Evolutionary conservation across 371 early-diverging fungal species (phyloP).

Genomic region (Syncephalastrum monosporum): DNA sequence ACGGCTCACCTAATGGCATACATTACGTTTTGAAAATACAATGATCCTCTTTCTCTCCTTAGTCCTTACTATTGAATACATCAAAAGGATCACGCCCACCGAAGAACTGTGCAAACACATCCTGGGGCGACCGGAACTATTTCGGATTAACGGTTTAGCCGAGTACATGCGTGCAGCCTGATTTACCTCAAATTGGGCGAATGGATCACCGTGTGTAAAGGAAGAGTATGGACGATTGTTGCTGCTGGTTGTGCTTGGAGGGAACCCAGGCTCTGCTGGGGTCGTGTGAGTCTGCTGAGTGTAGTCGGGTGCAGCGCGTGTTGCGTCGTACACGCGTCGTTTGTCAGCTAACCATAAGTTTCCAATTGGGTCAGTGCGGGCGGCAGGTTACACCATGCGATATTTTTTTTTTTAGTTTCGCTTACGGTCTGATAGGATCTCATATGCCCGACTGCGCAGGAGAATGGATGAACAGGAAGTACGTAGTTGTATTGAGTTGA

Average conservation of each 20-base stretch:
- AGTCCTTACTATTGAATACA: too few relatives aligned
- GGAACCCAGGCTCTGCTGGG: too few relatives aligned
- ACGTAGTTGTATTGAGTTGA: too few relatives aligned
- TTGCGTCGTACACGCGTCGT: conserved; percentile 31
- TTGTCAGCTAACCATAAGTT: conserved; percentile 27
- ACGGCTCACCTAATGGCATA: too few relatives aligned
- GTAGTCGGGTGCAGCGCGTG: conserved; percentile 7
- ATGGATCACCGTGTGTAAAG: conserved; percentile 14
- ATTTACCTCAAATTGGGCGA: conserved; percentile 28
- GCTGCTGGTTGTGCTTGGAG: too few relatives aligned
- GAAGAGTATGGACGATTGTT: too few relatives aligned
- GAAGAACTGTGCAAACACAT: conserved; percentile 47
- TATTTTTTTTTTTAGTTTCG: not conserved
- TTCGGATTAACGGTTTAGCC: not conserved
- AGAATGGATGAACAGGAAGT: too few relatives aligned
- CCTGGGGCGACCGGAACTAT: conserved; percentile 49
- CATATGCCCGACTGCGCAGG: conserved; percentile 8
- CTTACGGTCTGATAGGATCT: conserved; percentile 15
- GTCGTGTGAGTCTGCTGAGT: too few relatives aligned
- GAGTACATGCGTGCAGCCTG: not conserved
- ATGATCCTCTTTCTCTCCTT: too few relatives aligned
- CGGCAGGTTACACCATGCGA: not conserved
- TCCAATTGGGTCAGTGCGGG: not conserved
- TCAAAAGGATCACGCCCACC: conserved; percentile 6
- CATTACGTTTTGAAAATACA: too few relatives aligned